These are phyloP conservation scores for Boletus bicolor DNA, from an alignment of 768 basidiomycete species.

Conservation along the genomic window DNA sequence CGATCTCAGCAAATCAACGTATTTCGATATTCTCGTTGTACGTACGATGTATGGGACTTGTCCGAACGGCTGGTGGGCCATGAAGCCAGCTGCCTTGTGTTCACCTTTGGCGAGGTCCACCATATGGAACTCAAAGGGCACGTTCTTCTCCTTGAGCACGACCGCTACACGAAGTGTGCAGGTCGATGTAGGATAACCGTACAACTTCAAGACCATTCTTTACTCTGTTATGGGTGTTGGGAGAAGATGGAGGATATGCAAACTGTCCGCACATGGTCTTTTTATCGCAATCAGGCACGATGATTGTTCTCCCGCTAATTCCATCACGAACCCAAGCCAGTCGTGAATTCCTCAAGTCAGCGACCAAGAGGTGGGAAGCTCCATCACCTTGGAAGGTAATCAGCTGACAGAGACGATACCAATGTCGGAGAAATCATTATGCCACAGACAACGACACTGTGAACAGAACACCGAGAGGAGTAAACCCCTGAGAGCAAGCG, in stretches of 20 bases:
- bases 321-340: too few relatives aligned
- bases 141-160: constrained; percentile 50
- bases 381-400: not conserved
- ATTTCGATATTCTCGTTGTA: too few relatives aligned
- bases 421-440: not conserved
- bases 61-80: constrained; percentile 54
- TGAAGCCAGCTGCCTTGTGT: constrained; percentile 46
- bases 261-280: not conserved
- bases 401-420: not conserved
- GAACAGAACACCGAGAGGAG: not conserved
- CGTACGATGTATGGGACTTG: constrained; percentile 39
- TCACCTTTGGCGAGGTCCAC: constrained; percentile 41
- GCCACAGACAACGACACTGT: not conserved
- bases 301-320: not conserved
- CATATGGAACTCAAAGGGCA: constrained; percentile 47
- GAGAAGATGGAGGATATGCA: not conserved
- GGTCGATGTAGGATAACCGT: constrained; percentile 33
- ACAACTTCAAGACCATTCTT: constrained; percentile 21
- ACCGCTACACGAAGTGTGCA: constrained; percentile 51
- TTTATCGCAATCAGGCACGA: constrained; percentile 14
- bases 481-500: too few relatives aligned
- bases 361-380: not conserved
- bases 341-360: not conserved
- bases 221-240: not conserved
- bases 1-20: not conserved